These are phyloP conservation scores for Sporothrix humicola DNA, from an alignment of 2,329 filamentous ascomycete genomes.

Conservation along the genomic window DNA sequence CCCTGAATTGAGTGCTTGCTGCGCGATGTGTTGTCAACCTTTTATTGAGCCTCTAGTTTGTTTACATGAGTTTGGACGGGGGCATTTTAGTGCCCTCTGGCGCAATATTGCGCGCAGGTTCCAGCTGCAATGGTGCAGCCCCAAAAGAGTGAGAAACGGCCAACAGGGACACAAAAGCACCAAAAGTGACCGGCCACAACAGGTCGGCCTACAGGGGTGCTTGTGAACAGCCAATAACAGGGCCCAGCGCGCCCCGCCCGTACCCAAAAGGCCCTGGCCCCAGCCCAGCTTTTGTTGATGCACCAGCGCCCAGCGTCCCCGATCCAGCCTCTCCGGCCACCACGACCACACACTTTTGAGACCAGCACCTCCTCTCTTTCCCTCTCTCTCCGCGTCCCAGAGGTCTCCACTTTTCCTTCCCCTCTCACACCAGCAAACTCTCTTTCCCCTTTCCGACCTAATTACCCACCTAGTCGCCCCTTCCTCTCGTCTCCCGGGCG, in stretches of 20 bases:
- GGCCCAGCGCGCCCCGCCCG: background rate
- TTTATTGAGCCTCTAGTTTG: conserved; percentile 24
- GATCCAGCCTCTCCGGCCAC: conserved; percentile 17
- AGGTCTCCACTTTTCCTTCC: conserved; percentile 18
- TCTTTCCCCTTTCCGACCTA: conserved; percentile 28
- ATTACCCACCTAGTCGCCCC: conserved; percentile 24
- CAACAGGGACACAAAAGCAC: background rate
- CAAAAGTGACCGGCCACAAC: background rate
- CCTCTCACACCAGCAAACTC: conserved; percentile 31
- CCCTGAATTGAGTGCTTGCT: background rate
- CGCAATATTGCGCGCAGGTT: conserved; percentile 21
- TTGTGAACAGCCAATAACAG: background rate
- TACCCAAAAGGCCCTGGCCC: background rate
- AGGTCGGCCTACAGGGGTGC: conserved; percentile 26
- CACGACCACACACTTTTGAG: background rate
- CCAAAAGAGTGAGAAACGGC: conserved; percentile 1
- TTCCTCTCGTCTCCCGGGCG: conserved; percentile 37
- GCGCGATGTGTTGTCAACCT: conserved; percentile 23
- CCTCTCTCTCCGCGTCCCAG: conserved; percentile 13
- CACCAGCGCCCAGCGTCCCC: background rate
- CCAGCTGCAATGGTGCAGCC: conserved; percentile 24
- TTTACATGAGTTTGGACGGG: conserved; percentile 1
- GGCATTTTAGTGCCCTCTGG: background rate
- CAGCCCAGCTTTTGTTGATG: conserved; percentile 30
- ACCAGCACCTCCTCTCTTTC: conserved; percentile 6